These are phyloP conservation scores for Smithsoniella earleae DNA, from an alignment of 163 green algal genomes.

Conservation along the genomic window DNA sequence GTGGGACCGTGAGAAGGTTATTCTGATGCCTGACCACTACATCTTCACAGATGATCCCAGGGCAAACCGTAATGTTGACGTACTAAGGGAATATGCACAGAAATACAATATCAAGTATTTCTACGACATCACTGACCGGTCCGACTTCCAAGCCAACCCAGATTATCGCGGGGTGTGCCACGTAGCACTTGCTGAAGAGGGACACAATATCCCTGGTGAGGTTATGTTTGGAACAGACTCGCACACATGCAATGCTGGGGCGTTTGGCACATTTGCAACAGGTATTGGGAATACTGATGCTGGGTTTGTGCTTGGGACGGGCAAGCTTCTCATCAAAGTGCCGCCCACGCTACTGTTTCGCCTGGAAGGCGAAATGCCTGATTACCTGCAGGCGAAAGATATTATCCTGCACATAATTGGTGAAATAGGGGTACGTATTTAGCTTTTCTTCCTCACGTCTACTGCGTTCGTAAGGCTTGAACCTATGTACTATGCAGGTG, in stretches of 20 bases:
- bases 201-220: slow-evolving; percentile 80
- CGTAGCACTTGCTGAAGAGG: slow-evolving; percentile 80
- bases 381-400: slow-evolving; percentile 81
- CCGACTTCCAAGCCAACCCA: slow-evolving; percentile 90
- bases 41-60: slow-evolving; percentile 90
- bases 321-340: slow-evolving; percentile 93
- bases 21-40: slow-evolving; percentile 97
- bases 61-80: slow-evolving; percentile 96
- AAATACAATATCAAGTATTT: slow-evolving; percentile 98
- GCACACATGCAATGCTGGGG: slow-evolving; percentile 94
- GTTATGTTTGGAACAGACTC: slow-evolving; percentile 95
- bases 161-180: slow-evolving; percentile 96
- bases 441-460: too few species aligned
- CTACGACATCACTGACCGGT: slow-evolving; percentile 87
- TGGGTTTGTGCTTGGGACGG: slow-evolving; percentile 92
- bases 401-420: slow-evolving; percentile 89
- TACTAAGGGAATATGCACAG: slow-evolving; percentile 78
- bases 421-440: slow-evolving; percentile 73
- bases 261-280: slow-evolving; percentile 92
- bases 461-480: too few species aligned
- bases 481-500: too few species aligned
- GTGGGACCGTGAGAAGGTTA: slow-evolving; percentile 82
- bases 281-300: slow-evolving; percentile 94
- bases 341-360: slow-evolving; percentile 87
- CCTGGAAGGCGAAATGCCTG: slow-evolving; percentile 87